These are phyloP conservation scores for Leccinum olivaceopallidum DNA, from an alignment of 768 basidiomycete genomes.

Conservation along the genomic window DNA sequence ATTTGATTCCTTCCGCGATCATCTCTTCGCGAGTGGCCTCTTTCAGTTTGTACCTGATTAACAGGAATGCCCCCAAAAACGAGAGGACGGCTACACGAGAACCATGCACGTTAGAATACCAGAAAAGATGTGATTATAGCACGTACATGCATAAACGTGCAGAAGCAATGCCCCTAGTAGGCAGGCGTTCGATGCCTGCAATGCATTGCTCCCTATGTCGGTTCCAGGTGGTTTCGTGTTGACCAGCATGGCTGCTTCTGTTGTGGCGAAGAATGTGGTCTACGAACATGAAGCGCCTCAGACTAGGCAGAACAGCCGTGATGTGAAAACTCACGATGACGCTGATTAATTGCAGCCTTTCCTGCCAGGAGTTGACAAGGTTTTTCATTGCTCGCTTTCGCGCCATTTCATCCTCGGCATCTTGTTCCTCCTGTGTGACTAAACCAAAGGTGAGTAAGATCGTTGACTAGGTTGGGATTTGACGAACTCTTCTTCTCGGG, in stretches of 20 bases:
- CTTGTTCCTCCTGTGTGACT: slow-evolving; percentile 52
- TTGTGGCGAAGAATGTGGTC: slow-evolving; percentile 66
- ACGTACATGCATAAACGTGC: slow-evolving; percentile 51
- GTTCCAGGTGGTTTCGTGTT: slow-evolving; percentile 37
- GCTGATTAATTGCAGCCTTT: slow-evolving; percentile 59
- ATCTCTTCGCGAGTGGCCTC: slow-evolving; percentile 51
- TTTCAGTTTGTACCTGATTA: slow-evolving; percentile 54
- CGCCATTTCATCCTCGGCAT: slow-evolving; percentile 47
- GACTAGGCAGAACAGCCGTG: neutral
- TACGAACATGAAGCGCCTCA: slow-evolving; percentile 21
- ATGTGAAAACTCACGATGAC: slow-evolving; percentile 47
- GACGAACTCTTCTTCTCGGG: slow-evolving; percentile 25
- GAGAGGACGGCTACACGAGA: slow-evolving; percentile 40
- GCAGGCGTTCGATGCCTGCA: slow-evolving; percentile 44
- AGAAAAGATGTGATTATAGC: neutral
- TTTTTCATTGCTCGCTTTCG: slow-evolving; percentile 47
- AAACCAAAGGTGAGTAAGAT: neutral
- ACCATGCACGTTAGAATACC: neutral
- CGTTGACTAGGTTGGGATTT: neutral
- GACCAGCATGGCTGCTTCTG: slow-evolving; percentile 53
- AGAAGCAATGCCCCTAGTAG: slow-evolving; percentile 55
- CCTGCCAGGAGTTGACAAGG: slow-evolving; percentile 62
- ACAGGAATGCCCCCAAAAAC: slow-evolving; percentile 56
- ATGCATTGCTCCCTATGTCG: slow-evolving; percentile 12
- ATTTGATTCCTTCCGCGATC: slow-evolving; percentile 34